These are phyloP conservation scores for Yamadazyma atlantica DNA, from an alignment of 1,139 yeast species.

Conservation along the genomic window DNA sequence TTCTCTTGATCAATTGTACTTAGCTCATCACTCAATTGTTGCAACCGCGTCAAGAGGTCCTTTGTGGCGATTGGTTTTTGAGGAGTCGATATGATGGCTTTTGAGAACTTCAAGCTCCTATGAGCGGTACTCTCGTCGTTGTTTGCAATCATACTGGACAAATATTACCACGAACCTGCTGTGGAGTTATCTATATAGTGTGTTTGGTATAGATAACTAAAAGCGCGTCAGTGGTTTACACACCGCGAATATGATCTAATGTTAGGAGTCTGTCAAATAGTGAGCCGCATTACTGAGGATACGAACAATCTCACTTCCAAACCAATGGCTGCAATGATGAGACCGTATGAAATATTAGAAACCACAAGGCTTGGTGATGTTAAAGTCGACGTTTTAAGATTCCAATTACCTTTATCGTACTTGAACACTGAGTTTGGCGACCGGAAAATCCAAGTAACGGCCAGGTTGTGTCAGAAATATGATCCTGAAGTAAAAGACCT, in stretches of 20 bases:
- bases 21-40: constrained; percentile 59
- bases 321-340: too few species aligned
- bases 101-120: constrained; percentile 25
- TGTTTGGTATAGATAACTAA: not conserved
- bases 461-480: constrained; percentile 36
- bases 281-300: not conserved
- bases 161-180: not conserved
- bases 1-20: constrained; percentile 61
- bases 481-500: constrained; percentile 13
- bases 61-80: constrained; percentile 56
- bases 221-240: too few species aligned
- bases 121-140: not conserved
- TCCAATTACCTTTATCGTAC: constrained; percentile 30
- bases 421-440: constrained; percentile 8
- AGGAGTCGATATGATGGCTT: constrained; percentile 54
- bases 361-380: constrained; percentile 27
- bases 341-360: constrained; percentile 22
- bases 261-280: not conserved
- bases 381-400: constrained; percentile 25
- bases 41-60: constrained; percentile 47
- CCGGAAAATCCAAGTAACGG: constrained; percentile 27
- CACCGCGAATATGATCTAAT: too few species aligned
- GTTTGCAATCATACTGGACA: not conserved
- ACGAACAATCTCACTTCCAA: too few species aligned
- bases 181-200: too few species aligned